phyloP scores from a whole-genome alignment of 805 yeast species.

The Yarrowia sp. region DNA sequence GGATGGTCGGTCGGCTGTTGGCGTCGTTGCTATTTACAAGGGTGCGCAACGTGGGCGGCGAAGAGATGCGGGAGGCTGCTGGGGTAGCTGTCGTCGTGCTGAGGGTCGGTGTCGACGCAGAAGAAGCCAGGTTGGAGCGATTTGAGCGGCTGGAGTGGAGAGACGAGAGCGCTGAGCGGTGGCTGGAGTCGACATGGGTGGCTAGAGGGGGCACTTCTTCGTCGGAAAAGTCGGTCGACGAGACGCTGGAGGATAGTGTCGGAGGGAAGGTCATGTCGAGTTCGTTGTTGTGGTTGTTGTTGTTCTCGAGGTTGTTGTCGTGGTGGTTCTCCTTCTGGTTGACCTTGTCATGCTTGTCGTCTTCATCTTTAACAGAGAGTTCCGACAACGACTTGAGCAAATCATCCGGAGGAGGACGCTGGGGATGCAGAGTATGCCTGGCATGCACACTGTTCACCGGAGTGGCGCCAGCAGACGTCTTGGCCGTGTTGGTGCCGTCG shows the following conservation, averaged over 20 bases:
- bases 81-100: slow-evolving; percentile 19
- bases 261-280: neutral
- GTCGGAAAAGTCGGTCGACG: neutral
- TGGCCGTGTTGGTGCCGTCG: neutral
- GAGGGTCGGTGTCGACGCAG: slow-evolving; percentile 8
- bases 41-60: slow-evolving; percentile 19
- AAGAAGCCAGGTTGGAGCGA: neutral
- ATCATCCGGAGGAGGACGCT: slow-evolving; percentile 8
- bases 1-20: slow-evolving; percentile 14
- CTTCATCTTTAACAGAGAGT: too few species aligned
- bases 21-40: slow-evolving; percentile 24
- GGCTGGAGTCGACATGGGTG: slow-evolving; percentile 2
- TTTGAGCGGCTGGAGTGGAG: slow-evolving; percentile 2
- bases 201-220: neutral
- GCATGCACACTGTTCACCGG: neutral
- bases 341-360: too few species aligned
- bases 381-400: too few species aligned
- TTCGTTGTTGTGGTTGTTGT: neutral
- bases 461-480: neutral
- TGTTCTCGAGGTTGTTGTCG: too few species aligned
- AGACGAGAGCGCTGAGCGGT: neutral
- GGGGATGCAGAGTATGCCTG: neutral
- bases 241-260: neutral
- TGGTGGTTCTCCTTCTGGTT: too few species aligned
- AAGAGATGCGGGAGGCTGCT: slow-evolving; percentile 10